A percentile compares a stretch with the other conserved stretches of the same genome.
Evolutionary conservation across 768 basidiomycete genomes (phyloP).

Genomic region (Hypsizygus marmoreus): DNA sequence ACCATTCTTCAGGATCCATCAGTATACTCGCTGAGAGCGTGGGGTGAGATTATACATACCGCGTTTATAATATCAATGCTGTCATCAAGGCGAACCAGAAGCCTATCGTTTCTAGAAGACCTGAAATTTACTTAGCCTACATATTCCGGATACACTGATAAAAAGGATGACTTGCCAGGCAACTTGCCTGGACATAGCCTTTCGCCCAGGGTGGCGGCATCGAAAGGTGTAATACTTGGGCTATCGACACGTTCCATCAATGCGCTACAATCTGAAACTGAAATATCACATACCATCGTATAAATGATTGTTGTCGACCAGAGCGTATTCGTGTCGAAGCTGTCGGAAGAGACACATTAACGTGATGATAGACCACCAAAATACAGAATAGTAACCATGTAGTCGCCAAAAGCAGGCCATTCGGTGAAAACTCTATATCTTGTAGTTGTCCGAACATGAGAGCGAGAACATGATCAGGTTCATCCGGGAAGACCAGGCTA

Average conservation of each 20-base stretch:
- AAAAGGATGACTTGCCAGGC: conserved; percentile 9
- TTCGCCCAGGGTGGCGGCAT: not conserved
- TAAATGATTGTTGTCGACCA: conserved; percentile 9
- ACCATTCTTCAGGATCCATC: not conserved
- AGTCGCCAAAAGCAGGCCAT: not conserved
- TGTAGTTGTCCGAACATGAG: not conserved
- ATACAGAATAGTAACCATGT: too few relatives aligned
- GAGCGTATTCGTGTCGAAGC: too few relatives aligned
- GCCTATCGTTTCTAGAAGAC: conserved; percentile 3
- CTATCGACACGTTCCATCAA: not conserved
- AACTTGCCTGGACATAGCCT: conserved; percentile 8
- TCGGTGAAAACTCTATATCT: conserved; percentile 11
- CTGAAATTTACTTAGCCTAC: not conserved
- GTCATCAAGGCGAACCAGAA: conserved; percentile 14
- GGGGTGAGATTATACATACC: not conserved
- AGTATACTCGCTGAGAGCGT: not conserved
- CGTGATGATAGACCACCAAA: too few relatives aligned
- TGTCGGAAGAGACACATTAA: too few relatives aligned
- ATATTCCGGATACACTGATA: too few relatives aligned
- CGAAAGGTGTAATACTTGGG: not conserved
- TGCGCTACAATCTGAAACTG: not conserved
- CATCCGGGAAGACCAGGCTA: not conserved
- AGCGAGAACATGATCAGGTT: not conserved
- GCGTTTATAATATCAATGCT: conserved; percentile 10
- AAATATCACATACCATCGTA: not conserved